phyloP scores from a whole-genome alignment of 164 flowering plant species.

The Cinnamomum micranthum region DNA sequence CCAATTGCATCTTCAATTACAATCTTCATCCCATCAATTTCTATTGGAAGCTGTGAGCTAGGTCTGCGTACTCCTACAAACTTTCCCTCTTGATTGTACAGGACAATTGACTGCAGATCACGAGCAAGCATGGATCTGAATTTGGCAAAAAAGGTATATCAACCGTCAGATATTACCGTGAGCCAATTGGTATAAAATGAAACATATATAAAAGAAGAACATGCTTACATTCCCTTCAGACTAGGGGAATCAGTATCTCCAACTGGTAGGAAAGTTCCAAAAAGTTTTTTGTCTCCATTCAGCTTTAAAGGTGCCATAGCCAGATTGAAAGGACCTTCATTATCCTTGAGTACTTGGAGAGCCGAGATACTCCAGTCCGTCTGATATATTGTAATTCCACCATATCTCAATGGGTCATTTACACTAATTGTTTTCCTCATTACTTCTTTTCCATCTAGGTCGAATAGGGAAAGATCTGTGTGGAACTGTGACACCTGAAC shows the following conservation, averaged over 20 bases:
- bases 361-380: slow-evolving; percentile 96
- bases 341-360: slow-evolving; percentile 71
- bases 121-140: slow-evolving; percentile 93
- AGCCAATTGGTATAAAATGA: background rate
- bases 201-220: slow-evolving; percentile 2
- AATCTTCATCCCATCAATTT: slow-evolving; percentile 65
- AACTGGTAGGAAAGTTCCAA: slow-evolving; percentile 80
- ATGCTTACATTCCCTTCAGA: slow-evolving; percentile 86
- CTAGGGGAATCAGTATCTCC: slow-evolving; percentile 61
- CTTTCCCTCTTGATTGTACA: slow-evolving; percentile 86
- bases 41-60: slow-evolving; percentile 84
- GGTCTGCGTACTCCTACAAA: slow-evolving; percentile 89
- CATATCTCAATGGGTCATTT: slow-evolving; percentile 91
- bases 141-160: slow-evolving; percentile 4
- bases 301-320: slow-evolving; percentile 91
- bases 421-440: slow-evolving; percentile 91
- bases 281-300: slow-evolving; percentile 95
- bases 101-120: slow-evolving; percentile 79
- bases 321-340: slow-evolving; percentile 95
- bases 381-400: slow-evolving; percentile 87
- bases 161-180: background rate
- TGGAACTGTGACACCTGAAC: slow-evolving; percentile 77
- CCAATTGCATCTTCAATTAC: slow-evolving; percentile 86
- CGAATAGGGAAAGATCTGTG: slow-evolving; percentile 73
- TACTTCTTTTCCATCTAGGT: slow-evolving; percentile 87